phyloP scores from a whole-genome alignment of 129 eudicot species.

The Solidago caesia region DNA sequence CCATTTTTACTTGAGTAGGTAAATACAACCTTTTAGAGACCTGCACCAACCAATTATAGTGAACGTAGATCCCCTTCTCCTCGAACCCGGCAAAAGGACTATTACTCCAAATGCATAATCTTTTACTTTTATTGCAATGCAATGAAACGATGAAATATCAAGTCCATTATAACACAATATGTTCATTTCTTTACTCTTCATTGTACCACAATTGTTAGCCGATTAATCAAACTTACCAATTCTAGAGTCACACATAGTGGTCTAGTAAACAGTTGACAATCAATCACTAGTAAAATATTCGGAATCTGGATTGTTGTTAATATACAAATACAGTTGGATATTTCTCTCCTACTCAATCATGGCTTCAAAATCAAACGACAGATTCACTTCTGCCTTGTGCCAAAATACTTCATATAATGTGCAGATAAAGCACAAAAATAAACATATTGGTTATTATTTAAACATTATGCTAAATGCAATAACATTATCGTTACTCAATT shows the following conservation, averaged over 20 bases:
- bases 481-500: background rate
- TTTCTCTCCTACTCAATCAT: constrained; percentile 18
- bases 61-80: background rate
- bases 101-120: background rate
- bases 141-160: background rate
- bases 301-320: background rate
- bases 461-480: constrained; percentile 5
- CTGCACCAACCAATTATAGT: background rate
- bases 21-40: constrained; percentile 1
- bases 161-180: background rate
- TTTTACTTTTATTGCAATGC: background rate
- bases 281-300: background rate
- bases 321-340: constrained; percentile 11
- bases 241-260: background rate
- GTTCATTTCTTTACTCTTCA: constrained; percentile 14
- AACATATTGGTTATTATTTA: background rate
- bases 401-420: background rate
- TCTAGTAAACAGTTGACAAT: constrained; percentile 13
- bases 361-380: constrained; percentile 2
- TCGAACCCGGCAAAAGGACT: background rate
- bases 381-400: constrained; percentile 10
- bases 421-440: constrained; percentile 9
- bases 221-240: background rate
- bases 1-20: background rate
- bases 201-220: constrained; percentile 8